These are phyloP conservation scores for Penicillium samsonianum DNA, from an alignment of 495 filamentous ascomycete genomes.

Conservation along the genomic window DNA sequence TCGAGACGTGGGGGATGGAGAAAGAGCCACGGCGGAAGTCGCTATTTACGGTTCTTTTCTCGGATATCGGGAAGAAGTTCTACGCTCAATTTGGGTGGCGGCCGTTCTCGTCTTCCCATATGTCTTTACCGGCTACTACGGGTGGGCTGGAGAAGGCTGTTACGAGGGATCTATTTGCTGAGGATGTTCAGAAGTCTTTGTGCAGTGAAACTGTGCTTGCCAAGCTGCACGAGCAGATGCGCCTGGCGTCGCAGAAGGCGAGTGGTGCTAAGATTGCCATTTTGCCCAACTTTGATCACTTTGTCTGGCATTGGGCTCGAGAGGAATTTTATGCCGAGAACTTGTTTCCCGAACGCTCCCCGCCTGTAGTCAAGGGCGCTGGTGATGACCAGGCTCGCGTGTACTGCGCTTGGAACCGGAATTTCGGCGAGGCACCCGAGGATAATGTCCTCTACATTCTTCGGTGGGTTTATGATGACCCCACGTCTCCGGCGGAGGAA, in stretches of 20 bases:
- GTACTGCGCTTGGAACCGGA: slow-evolving; percentile 82
- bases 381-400: slow-evolving; percentile 56
- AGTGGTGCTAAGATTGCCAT: slow-evolving; percentile 58
- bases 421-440: slow-evolving; percentile 56
- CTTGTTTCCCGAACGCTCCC: slow-evolving; percentile 36
- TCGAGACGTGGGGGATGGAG: slow-evolving; percentile 55
- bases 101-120: slow-evolving; percentile 68
- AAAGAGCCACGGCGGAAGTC: slow-evolving; percentile 37
- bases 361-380: slow-evolving; percentile 68
- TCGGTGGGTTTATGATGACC: slow-evolving; percentile 69
- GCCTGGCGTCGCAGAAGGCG: slow-evolving; percentile 34
- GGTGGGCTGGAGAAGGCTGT: slow-evolving; percentile 19
- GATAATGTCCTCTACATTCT: slow-evolving; percentile 78
- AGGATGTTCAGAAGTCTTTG: slow-evolving; percentile 36
- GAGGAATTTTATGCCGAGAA: slow-evolving; percentile 77
- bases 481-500: slow-evolving; percentile 39
- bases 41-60: slow-evolving; percentile 77
- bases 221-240: slow-evolving; percentile 38
- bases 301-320: slow-evolving; percentile 82
- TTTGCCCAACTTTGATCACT: slow-evolving; percentile 67
- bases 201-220: slow-evolving; percentile 37
- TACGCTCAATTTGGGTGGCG: slow-evolving; percentile 84
- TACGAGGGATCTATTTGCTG: slow-evolving; percentile 29
- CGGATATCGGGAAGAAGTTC: slow-evolving; percentile 93
- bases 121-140: slow-evolving; percentile 56